Evolutionary conservation across 148 eudicot genomes (phyloP), one percentile per base, ranked within the genome.

Genomic region (Arctostaphylos glauca): DNA sequence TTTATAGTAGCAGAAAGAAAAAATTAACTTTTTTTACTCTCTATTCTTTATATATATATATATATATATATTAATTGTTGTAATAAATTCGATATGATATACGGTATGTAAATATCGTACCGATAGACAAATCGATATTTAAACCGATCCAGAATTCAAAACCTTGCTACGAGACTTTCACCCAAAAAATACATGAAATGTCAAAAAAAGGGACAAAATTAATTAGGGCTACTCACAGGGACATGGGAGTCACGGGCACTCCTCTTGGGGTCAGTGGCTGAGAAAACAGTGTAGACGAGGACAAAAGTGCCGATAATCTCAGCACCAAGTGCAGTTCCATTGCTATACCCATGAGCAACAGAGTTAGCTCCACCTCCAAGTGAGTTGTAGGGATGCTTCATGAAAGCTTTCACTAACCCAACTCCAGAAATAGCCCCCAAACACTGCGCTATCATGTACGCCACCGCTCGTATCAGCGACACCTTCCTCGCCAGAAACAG

Each of bases 231-330:
- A 80, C 86, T 80, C 81, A 87, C 89, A 21, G 88, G 88, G 9
- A 86, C 88, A 44, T 86, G 88, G 41, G 88, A 86, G 84, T 86
- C 88, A 41, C 88, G 88, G 0, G 88, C 88, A 46, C 83, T 81
- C 66, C 86, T 78, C 89, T 87, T 87, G 59, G 89, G 86, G 21
- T 86, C 88, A n/a, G 88, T 84, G 64, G 86, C 88, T 2, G 86
- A 86, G 88, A 86, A 31, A 31, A 31, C 38, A 31, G 38, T 31
- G 38, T 31, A 31, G 38, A 31, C 38, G 38, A 31, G 38, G 38
- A 31, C 38, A 31, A 31, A 31, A 31, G 38, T 31, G 38, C 38
- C 38, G 38, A 31, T 31, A 31, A 31, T 31, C 38, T 31, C 38
- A 31, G 38, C 38, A 31, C 38, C 38, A 31, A 31, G 79, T 9